These are phyloP conservation scores for Phaffia tasmanica DNA, from an alignment of 768 basidiomycete species.

Conservation along the genomic window DNA sequence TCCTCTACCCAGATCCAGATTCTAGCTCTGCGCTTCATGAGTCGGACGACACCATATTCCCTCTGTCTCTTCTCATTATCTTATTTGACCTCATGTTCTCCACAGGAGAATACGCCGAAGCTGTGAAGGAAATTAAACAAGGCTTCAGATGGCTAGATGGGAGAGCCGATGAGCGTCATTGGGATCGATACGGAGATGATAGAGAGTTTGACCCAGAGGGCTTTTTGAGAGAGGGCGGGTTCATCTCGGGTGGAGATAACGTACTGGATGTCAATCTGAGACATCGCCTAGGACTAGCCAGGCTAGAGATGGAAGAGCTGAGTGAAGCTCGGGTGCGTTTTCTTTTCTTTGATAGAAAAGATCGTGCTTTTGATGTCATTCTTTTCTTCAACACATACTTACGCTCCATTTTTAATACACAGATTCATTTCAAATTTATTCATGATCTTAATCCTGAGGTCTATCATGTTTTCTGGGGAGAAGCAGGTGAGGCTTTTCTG, in stretches of 20 bases:
- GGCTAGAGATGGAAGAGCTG: slow-evolving; percentile 65
- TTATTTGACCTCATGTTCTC: slow-evolving; percentile 75
- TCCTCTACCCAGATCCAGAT: slow-evolving; percentile 41
- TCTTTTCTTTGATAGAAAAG: neutral
- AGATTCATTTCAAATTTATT: slow-evolving; percentile 70
- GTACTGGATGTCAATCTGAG: slow-evolving; percentile 64
- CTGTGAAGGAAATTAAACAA: slow-evolving; percentile 55
- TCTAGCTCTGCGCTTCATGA: neutral
- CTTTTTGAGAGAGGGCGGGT: slow-evolving; percentile 27
- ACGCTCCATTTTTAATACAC: neutral
- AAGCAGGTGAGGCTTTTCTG: slow-evolving; percentile 23
- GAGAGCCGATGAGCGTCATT: slow-evolving; percentile 55
- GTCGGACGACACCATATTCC: slow-evolving; percentile 41
- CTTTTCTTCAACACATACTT: neutral
- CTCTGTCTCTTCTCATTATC: slow-evolving; percentile 60
- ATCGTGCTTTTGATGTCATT: neutral
- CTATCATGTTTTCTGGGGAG: slow-evolving; percentile 24
- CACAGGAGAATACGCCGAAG: slow-evolving; percentile 55
- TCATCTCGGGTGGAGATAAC: slow-evolving; percentile 39
- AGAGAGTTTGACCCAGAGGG: slow-evolving; percentile 62
- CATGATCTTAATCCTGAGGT: slow-evolving; percentile 48
- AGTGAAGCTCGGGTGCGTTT: slow-evolving; percentile 66
- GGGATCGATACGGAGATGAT: slow-evolving; percentile 76
- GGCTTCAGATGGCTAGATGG: slow-evolving; percentile 91
- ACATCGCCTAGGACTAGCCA: slow-evolving; percentile 68